Evolutionary conservation across 306 rosid species (phyloP).

Genomic region (Inga leiocalycina): DNA sequence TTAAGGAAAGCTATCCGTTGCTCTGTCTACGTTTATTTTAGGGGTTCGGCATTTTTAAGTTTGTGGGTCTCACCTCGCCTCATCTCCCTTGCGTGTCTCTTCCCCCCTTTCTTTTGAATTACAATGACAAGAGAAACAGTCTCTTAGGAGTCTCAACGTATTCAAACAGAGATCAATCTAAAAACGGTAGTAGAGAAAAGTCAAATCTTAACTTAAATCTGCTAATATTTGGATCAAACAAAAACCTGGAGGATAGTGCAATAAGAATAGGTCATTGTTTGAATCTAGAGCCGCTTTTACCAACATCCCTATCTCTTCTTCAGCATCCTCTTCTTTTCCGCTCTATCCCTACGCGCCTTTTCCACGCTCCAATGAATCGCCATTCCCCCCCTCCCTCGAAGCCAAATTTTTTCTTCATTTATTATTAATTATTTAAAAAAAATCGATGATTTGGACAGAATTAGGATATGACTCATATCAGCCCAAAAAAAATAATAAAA

Average conservation of each 20-base stretch:
- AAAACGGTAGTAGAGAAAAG: too few relatives aligned
- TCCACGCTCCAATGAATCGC: background rate
- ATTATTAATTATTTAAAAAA: too few relatives aligned
- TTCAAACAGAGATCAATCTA: too few relatives aligned
- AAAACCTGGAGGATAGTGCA: too few relatives aligned
- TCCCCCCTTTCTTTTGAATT: constrained; percentile 40
- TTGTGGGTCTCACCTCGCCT: constrained; percentile 35
- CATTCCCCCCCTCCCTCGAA: background rate
- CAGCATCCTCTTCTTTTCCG: background rate
- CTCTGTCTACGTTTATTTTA: background rate
- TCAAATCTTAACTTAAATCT: too few relatives aligned
- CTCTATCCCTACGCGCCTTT: background rate
- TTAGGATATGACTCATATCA: background rate
- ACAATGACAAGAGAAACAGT: too few relatives aligned
- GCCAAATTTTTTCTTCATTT: background rate
- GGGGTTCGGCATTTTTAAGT: constrained; percentile 21
- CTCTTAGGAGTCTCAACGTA: too few relatives aligned
- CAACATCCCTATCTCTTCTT: background rate
- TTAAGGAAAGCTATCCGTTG: constrained; percentile 6
- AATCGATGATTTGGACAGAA: background rate
- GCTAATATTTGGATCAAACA: too few relatives aligned
- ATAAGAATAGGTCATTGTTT: too few relatives aligned
- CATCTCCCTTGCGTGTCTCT: constrained; percentile 41
- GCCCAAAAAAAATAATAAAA: background rate
- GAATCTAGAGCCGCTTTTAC: too few relatives aligned